phyloP scores from a whole-genome alignment of 257 asterid species.

The Dorcoceras hygrometricum region DNA sequence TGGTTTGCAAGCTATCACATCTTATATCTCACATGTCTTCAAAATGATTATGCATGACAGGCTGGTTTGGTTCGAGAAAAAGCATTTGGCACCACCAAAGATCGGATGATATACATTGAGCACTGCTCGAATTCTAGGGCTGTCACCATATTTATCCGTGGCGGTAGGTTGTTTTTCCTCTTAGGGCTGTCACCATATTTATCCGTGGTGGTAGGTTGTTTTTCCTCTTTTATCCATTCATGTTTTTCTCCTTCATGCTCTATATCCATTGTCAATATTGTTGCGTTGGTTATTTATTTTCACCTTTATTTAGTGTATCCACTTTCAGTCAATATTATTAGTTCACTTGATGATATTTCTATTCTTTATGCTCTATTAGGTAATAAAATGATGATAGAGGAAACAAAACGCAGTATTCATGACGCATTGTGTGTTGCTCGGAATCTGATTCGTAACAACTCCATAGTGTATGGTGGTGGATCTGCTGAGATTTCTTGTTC shows the following conservation, averaged over 20 bases:
- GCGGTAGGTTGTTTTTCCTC: conserved; percentile 74
- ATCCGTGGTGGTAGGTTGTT: conserved; percentile 88
- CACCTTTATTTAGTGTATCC: not conserved
- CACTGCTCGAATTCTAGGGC: conserved; percentile 99
- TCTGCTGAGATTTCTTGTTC: conserved; percentile 95
- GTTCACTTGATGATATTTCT: conserved; percentile 1
- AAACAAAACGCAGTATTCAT: conserved; percentile 95
- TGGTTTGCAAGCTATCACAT: not conserved
- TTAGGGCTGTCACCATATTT: conserved; percentile 91
- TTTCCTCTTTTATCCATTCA: conserved; percentile 4
- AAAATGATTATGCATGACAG: conserved; percentile 36
- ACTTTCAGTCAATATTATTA: not conserved
- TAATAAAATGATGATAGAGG: conserved; percentile 98
- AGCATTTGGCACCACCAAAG: conserved; percentile 93
- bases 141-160: conserved; percentile 93
- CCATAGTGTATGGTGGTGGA: conserved; percentile 98
- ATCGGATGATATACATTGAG: conserved; percentile 94
- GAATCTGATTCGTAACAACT: conserved; percentile 88
- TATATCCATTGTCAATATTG: not conserved
- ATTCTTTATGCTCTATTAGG: conserved; percentile 42
- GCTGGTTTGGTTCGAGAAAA: conserved; percentile 97
- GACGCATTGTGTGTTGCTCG: conserved; percentile 95
- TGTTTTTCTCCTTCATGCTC: not conserved
- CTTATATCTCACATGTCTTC: conserved; percentile 3
- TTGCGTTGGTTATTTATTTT: not conserved